Percentiles rank a stretch among this genome's conserved stretches.
Conservation (phyloP, 2,329 filamentous ascomycete species). For the Penicillium sp. region DNA sequence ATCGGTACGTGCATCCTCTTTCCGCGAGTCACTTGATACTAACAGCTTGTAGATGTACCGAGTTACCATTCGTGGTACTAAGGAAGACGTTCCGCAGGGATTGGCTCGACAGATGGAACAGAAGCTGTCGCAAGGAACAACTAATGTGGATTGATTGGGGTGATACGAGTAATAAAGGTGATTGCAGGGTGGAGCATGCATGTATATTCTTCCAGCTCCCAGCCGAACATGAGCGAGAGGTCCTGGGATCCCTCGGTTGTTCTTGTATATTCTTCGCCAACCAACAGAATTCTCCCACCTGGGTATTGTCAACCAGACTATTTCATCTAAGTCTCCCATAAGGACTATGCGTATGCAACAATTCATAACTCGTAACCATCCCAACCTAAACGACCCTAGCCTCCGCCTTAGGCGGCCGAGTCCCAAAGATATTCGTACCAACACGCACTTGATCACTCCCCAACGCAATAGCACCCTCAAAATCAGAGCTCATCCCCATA, state of each 20-base stretch:
- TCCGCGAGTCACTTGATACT: constrained; percentile 3
- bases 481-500: constrained; percentile 99
- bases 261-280: constrained; percentile 7
- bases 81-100: constrained; percentile 77
- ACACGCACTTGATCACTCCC: constrained; percentile 88
- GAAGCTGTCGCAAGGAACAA: constrained; percentile 57
- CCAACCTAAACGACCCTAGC: constrained; percentile 57
- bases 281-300: neutral
- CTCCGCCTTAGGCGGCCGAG: constrained; percentile 72
- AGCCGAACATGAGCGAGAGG: constrained; percentile 16
- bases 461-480: constrained; percentile 76
- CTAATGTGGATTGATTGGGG: constrained; percentile 8
- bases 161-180: constrained; percentile 7
- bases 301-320: neutral
- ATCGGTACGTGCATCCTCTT: constrained; percentile 60
- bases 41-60: constrained; percentile 72
- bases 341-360: neutral
- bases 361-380: constrained; percentile 16
- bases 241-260: constrained; percentile 3
- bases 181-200: constrained; percentile 9
- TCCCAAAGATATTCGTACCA: constrained; percentile 90
- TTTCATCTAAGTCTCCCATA: neutral
- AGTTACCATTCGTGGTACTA: constrained; percentile 86
- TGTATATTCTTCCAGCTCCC: constrained; percentile 21
- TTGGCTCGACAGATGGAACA: constrained; percentile 85